Evolutionary conservation across 1,284 basidiomycete genomes (phyloP).

Genomic region (Sparassis latifolia): DNA sequence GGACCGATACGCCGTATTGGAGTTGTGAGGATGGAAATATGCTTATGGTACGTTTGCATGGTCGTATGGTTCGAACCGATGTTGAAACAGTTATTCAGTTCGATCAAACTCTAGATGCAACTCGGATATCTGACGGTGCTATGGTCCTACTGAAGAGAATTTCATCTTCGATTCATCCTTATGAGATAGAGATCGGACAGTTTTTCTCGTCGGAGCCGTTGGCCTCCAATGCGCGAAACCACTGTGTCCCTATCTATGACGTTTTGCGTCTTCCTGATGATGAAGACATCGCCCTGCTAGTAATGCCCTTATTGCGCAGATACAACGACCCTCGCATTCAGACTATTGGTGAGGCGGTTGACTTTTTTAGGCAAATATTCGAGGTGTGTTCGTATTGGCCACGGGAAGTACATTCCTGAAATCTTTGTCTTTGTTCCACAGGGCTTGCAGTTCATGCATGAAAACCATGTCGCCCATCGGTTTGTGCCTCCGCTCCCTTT

Average conservation of each 20-base stretch:
- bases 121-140: background rate
- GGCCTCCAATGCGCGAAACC: slow-evolving; percentile 17
- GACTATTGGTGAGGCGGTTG: slow-evolving; percentile 19
- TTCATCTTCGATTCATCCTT: background rate
- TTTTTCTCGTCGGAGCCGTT: slow-evolving; percentile 13
- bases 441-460: slow-evolving; percentile 8
- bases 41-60: background rate
- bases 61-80: background rate
- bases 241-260: slow-evolving; percentile 18
- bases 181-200: slow-evolving; percentile 10
- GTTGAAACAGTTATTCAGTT: too few species aligned
- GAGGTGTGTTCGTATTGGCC: background rate
- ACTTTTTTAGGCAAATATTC: slow-evolving; percentile 12
- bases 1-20: background rate
- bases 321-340: slow-evolving; percentile 16
- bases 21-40: slow-evolving; percentile 11
- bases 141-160: background rate
- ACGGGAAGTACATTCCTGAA: background rate
- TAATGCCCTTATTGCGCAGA: slow-evolving; percentile 17
- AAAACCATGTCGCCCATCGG: slow-evolving; percentile 4
- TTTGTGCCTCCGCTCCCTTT: background rate
- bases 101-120: background rate
- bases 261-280: slow-evolving; percentile 8
- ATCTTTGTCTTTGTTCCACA: background rate
- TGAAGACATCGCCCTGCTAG: slow-evolving; percentile 8